A percentile compares a stretch with the other conserved stretches of the same genome.
phyloP scores from a whole-genome alignment of 768 basidiomycete species.

The Rhizopogon roseolus region DNA sequence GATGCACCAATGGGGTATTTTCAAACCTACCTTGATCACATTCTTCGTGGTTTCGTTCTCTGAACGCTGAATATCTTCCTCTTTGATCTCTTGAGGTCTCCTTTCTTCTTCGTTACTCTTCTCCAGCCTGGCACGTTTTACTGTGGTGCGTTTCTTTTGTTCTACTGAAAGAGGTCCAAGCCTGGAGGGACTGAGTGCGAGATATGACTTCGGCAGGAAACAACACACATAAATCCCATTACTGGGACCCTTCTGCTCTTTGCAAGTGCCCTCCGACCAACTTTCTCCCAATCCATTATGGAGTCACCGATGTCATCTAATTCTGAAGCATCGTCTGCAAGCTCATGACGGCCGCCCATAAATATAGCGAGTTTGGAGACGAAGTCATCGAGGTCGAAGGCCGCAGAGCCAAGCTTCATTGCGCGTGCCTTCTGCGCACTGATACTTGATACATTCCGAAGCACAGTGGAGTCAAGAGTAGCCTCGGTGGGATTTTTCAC shows the following conservation, averaged over 20 bases:
- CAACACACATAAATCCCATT: slow-evolving; percentile 82
- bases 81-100: slow-evolving; percentile 75
- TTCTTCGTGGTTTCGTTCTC: slow-evolving; percentile 91
- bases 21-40: slow-evolving; percentile 56
- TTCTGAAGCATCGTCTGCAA: slow-evolving; percentile 42
- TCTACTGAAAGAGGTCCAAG: slow-evolving; percentile 86
- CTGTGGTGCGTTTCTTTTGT: slow-evolving; percentile 65
- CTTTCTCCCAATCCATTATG: slow-evolving; percentile 74
- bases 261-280: slow-evolving; percentile 80
- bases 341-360: slow-evolving; percentile 63
- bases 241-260: slow-evolving; percentile 76
- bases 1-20: not conserved
- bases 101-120: slow-evolving; percentile 65
- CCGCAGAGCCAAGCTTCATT: slow-evolving; percentile 82
- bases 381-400: slow-evolving; percentile 93
- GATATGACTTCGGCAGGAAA: not conserved
- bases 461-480: slow-evolving; percentile 80
- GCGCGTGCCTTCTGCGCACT: slow-evolving; percentile 86
- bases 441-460: slow-evolving; percentile 72
- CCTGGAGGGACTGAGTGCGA: slow-evolving; percentile 43
- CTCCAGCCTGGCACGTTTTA: slow-evolving; percentile 64
- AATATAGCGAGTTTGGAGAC: slow-evolving; percentile 66
- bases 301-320: slow-evolving; percentile 47
- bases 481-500: slow-evolving; percentile 86
- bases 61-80: slow-evolving; percentile 78